Evolutionary conservation across 2,329 filamentous ascomycete species (phyloP).

Genomic region (Aureobasidium zeae): DNA sequence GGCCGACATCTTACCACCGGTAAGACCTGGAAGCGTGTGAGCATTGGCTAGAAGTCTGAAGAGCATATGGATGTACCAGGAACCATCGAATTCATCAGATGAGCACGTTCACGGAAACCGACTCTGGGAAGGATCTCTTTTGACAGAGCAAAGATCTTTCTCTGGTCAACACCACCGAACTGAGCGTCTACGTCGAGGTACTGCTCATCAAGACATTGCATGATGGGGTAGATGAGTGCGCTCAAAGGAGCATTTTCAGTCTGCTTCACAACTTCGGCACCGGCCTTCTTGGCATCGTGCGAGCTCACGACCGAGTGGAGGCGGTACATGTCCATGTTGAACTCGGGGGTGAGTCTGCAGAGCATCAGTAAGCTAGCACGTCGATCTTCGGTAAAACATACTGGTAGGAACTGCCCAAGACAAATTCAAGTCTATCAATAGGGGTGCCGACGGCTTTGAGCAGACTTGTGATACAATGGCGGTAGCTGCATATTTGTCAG

Average conservation of each 20-base stretch:
- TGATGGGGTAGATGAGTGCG: slow-evolving; percentile 54
- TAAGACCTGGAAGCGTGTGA: slow-evolving; percentile 19
- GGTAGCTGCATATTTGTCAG: slow-evolving; percentile 45
- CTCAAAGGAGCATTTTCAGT: slow-evolving; percentile 63
- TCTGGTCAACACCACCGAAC: slow-evolving; percentile 75
- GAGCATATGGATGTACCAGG: slow-evolving; percentile 44
- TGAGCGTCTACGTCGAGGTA: slow-evolving; percentile 81
- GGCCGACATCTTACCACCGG: slow-evolving; percentile 70
- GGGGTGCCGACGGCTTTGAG: slow-evolving; percentile 70
- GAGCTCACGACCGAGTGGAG: slow-evolving; percentile 61
- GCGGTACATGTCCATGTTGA: slow-evolving; percentile 83
- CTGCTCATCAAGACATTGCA: slow-evolving; percentile 87
- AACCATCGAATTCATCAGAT: slow-evolving; percentile 81
- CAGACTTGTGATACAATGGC: slow-evolving; percentile 61
- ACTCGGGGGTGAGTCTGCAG: slow-evolving; percentile 44
- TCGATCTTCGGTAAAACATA: slow-evolving; percentile 22
- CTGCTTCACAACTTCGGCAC: slow-evolving; percentile 92
- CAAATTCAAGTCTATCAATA: slow-evolving; percentile 69
- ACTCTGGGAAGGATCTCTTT: slow-evolving; percentile 43
- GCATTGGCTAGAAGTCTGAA: neutral
- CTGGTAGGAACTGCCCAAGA: slow-evolving; percentile 56
- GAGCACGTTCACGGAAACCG: slow-evolving; percentile 68
- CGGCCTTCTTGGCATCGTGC: slow-evolving; percentile 80
- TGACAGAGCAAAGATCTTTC: slow-evolving; percentile 76
- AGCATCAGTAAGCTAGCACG: slow-evolving; percentile 21